Base-by-base conservation (phyloP, 192 early-diverging fungal genomes). In the Pilaira anomala region DNA sequence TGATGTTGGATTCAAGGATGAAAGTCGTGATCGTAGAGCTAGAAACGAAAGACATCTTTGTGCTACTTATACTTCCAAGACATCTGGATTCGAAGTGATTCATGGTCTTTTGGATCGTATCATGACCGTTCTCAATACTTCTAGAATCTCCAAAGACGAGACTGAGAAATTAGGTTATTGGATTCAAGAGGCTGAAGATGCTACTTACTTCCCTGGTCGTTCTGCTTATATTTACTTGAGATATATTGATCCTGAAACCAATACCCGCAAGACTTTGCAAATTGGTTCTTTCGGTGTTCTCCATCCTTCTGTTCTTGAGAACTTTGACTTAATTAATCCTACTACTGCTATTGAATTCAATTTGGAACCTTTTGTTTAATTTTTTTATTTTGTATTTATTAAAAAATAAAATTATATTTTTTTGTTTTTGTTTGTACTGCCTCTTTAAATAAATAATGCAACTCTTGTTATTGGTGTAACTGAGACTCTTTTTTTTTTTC, bases 301-400 rank as follows among this genome's bases (percentile, higher is more conserved):
- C 16, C 95, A 99, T 67, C 97, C 96, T 21, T 83, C 89, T 60
- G 93, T 97, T 2, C 70, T 97, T 60, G 78, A 77, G 55, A 87
- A 88, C 73, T 99, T 89, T 73, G 92, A 90, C 53, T 77, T 99
- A 46, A 76, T 76, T 36, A 90, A 90, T 73, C 94, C 97, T 11
- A 87, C 87, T 62, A 91, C 93, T 40, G 86, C 87, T 33, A 73
- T 99, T 63, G 97, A 99, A 80, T 87, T 99, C 74, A 92, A 94
- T 77, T 76, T 99, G 46, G 97, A 98, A 81, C 90, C 87, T 30
- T 96, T 99, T 83, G 75, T 99, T 59, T 97, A 82, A 81, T 67
- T 51, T 28, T 6, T 36, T 6, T 36, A 5, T 36, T 36, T 36
- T 36, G 28, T 46, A 49, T 26, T 40, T 40, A 42, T 19, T 26